phyloP scores from a whole-genome alignment of 2,329 filamentous ascomycete genomes.

The Clarireedia paspali region DNA sequence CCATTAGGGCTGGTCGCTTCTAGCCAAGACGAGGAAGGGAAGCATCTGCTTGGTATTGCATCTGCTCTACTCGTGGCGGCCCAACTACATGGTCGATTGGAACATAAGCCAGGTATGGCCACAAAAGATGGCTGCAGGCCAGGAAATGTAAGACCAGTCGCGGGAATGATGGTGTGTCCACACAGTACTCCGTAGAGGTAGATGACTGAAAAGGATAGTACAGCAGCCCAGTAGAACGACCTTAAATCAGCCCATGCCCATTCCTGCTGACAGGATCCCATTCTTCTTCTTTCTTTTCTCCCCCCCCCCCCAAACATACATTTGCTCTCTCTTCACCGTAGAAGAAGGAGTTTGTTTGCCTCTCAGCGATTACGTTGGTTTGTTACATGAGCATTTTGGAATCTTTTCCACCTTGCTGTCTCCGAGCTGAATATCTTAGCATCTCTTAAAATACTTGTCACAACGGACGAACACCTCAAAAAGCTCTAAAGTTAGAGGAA shows the following conservation, averaged over 20 bases:
- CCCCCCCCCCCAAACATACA: neutral
- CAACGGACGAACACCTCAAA: no score
- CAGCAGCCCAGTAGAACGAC: slow-evolving; percentile 1
- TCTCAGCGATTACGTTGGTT: neutral
- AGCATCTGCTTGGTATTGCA: no score
- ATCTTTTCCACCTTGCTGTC: no score
- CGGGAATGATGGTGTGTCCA: neutral
- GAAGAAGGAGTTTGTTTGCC: neutral
- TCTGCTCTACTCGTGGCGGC: no score
- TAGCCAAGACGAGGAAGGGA: no score
- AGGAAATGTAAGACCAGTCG: neutral
- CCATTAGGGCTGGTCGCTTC: neutral
- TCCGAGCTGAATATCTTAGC: no score
- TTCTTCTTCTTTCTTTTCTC: neutral
- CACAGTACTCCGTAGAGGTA: no score
- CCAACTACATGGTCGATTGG: neutral
- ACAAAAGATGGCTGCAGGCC: no score
- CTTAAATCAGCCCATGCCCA: slow-evolving; percentile 23
- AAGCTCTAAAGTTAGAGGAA: neutral
- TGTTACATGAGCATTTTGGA: no score
- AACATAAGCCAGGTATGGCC: neutral
- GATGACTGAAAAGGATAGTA: neutral
- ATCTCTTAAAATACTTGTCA: no score
- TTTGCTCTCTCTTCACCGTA: neutral
- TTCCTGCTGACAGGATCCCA: slow-evolving; percentile 23